Base-by-base conservation (phyloP, 805 yeast genomes). In the Diddensiella transvaalensis region DNA sequence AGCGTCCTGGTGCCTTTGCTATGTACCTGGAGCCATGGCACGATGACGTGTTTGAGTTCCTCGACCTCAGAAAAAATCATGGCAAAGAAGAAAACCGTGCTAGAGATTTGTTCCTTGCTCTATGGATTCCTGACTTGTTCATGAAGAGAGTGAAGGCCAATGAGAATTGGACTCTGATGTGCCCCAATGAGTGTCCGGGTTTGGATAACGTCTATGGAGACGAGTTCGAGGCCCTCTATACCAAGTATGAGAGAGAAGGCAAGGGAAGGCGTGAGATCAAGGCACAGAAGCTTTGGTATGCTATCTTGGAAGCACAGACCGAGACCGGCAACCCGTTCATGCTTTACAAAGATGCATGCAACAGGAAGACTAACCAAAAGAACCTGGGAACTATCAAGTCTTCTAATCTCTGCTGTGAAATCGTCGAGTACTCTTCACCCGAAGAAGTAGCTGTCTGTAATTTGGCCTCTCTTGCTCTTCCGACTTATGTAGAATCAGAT, bases 11-110 rank as follows among this genome's bases (percentile, higher is more conserved):
- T 49, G 97, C 98, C 1, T 84, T 91, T 66, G 95, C 96, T 23
- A 68, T 89, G 22, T 91, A 89, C 63, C 64, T 90, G 29, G 98
- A 90, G 68, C 97, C 98, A 45, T 90, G 98, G 98, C 98, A 90
- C 61, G 78, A 87, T 2, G 98, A 90, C 60, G 74, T 90, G 30
- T 80, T 87, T 62, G 91, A 83, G 47, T 84, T 90, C 57, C 65
- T 91, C 40, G 89, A 89, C 46, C 72, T 91, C 53, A 76, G 89
- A 58, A 90, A 90, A 68, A 90, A 88, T 59, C 96, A 89, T 59
- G 98, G 97, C 47, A 87, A 87, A 56, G 97, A 90, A 65, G 97
- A 90, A 65, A 73, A 80, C 55, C 77, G 97, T 58, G 96, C 98
- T 0, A 76, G 97, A 58, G 97, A 90, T 66, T 71, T 90, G 54